These are phyloP conservation scores for Huntiella omanensis DNA, from an alignment of 2,329 filamentous ascomycete species.

Conservation along the genomic window DNA sequence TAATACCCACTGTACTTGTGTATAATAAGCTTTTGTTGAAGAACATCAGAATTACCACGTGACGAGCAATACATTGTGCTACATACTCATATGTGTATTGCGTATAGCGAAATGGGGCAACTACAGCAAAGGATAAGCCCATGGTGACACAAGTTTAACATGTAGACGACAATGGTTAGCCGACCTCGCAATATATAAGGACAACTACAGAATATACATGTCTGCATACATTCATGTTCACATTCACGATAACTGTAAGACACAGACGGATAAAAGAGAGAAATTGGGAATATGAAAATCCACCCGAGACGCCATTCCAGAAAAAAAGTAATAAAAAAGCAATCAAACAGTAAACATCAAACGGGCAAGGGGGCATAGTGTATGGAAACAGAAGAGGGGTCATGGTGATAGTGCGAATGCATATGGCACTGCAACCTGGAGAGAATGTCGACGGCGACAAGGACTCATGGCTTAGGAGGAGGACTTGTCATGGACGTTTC, in stretches of 20 bases:
- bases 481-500: too few species aligned
- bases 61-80: too few species aligned
- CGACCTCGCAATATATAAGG: neutral
- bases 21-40: too few species aligned
- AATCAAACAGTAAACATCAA: neutral
- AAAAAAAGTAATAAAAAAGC: conserved; percentile 11
- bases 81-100: too few species aligned
- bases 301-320: conserved; percentile 12
- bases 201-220: neutral
- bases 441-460: too few species aligned
- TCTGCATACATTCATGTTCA: neutral
- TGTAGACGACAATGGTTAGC: too few species aligned
- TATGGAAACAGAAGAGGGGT: too few species aligned
- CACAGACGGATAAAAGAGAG: conserved; percentile 13
- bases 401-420: too few species aligned
- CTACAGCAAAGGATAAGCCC: neutral
- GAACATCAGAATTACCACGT: too few species aligned
- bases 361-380: too few species aligned
- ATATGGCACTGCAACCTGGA: too few species aligned
- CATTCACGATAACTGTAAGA: conserved; percentile 2
- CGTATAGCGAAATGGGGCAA: neutral
- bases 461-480: too few species aligned
- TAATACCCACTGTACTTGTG: neutral
- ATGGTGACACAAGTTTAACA: neutral
- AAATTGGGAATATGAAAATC: conserved; percentile 16